These are phyloP conservation scores for Sanghuangporus weigelae DNA, from an alignment of 1,284 basidiomycete genomes.

Conservation along the genomic window DNA sequence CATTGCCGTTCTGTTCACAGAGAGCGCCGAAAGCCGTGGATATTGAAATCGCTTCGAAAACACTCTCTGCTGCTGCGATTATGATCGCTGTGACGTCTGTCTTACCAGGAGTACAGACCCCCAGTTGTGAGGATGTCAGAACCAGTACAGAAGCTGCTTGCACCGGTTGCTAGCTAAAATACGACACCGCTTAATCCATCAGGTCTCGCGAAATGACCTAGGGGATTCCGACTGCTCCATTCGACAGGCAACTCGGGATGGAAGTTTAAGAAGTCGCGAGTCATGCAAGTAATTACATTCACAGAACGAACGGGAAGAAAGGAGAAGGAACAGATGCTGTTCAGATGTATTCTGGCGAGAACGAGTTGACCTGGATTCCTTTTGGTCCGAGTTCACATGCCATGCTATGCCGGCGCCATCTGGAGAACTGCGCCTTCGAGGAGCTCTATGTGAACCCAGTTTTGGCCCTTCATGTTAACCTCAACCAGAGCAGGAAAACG, in stretches of 20 bases:
- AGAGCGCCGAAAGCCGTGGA: too few relatives aligned
- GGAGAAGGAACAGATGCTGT: conserved; percentile 46
- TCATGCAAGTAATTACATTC: conserved; percentile 39
- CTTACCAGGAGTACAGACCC: too few relatives aligned
- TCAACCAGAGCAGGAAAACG: conserved; percentile 36
- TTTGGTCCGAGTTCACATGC: conserved; percentile 72
- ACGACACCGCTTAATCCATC: conserved; percentile 46
- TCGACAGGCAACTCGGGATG: conserved; percentile 63
- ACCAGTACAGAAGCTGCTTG: too few relatives aligned
- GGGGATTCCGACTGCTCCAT: conserved; percentile 72
- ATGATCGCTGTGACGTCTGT: too few relatives aligned
- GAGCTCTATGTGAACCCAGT: conserved; percentile 78
- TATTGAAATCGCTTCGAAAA: too few relatives aligned
- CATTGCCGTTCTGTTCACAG: too few relatives aligned
- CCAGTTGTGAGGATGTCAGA: too few relatives aligned
- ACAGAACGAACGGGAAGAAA: neutral
- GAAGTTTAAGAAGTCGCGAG: conserved; percentile 65
- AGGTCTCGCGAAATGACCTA: conserved; percentile 71
- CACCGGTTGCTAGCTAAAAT: too few relatives aligned
- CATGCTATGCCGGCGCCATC: conserved; percentile 79
- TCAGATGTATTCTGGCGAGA: conserved; percentile 73
- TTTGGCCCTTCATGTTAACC: conserved; percentile 44
- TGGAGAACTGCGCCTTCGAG: conserved; percentile 77
- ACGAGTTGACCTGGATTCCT: conserved; percentile 67
- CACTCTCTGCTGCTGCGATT: too few relatives aligned